Conservation (phyloP, 371 early-diverging fungal species). For the Rhizopus stolonifer region DNA sequence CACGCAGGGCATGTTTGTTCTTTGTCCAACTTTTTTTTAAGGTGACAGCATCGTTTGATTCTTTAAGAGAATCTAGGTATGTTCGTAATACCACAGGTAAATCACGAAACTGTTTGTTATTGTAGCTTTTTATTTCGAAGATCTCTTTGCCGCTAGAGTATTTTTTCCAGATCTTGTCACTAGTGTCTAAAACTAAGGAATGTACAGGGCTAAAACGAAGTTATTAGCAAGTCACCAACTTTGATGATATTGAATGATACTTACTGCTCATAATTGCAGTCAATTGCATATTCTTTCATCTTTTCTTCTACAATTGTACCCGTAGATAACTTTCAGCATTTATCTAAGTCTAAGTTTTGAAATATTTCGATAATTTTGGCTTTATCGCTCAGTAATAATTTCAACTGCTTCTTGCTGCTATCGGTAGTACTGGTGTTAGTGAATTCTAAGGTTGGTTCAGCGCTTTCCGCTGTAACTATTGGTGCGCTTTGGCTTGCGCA, state of each 20-base stretch:
- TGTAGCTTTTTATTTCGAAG: slow-evolving; percentile 11
- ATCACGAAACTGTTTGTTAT: slow-evolving; percentile 2
- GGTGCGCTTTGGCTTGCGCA: neutral
- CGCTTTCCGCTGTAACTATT: neutral
- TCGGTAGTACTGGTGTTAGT: slow-evolving; percentile 8
- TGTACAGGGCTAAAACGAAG: slow-evolving; percentile 18
- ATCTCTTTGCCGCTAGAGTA: slow-evolving; percentile 17
- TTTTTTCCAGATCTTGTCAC: slow-evolving; percentile 9
- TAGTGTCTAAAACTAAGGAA: slow-evolving; percentile 22
- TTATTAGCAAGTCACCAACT: slow-evolving; percentile 8
- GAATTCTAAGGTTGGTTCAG: neutral
- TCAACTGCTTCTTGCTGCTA: slow-evolving; percentile 15
- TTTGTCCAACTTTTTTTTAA: slow-evolving; percentile 13
- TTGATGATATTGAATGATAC: slow-evolving; percentile 9
- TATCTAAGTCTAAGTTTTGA: slow-evolving; percentile 9
- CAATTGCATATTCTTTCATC: slow-evolving; percentile 19
- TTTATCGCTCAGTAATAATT: slow-evolving; percentile 14
- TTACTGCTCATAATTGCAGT: slow-evolving; percentile 21
- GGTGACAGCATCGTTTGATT: slow-evolving; percentile 2
- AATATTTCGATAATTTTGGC: slow-evolving; percentile 11
- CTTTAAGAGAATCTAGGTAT: slow-evolving; percentile 14
- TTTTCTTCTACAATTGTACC: slow-evolving; percentile 16
- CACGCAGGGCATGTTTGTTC: slow-evolving; percentile 13
- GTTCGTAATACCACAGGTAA: slow-evolving; percentile 7
- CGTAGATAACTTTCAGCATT: slow-evolving; percentile 16